phyloP scores from a whole-genome alignment of 495 filamentous ascomycete genomes.

The Thermochaetoides thermophila region DNA sequence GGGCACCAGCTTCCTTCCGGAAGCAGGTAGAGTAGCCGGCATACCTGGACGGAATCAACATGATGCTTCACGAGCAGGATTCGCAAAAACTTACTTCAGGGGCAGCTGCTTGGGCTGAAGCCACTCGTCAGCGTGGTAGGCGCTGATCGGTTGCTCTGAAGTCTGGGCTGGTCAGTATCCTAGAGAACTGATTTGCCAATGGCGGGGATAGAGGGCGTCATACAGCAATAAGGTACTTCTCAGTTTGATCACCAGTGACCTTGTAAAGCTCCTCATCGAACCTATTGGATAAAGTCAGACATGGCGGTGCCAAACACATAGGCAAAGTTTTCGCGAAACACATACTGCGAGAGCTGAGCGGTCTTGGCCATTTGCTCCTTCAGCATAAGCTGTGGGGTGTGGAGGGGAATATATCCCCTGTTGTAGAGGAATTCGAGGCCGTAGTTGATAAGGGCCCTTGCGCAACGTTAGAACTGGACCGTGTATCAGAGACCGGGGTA shows the following conservation, averaged over 20 bases:
- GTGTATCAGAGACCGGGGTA: neutral
- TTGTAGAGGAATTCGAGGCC: constrained; percentile 72
- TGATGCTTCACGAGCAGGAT: constrained; percentile 15
- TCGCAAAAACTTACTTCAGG: constrained; percentile 43
- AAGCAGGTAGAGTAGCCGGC: constrained; percentile 92
- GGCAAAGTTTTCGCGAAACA: too few species aligned
- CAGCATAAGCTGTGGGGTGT: constrained; percentile 93
- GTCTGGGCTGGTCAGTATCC: too few species aligned
- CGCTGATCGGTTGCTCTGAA: constrained; percentile 87
- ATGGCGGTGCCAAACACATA: too few species aligned
- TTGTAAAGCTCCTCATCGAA: constrained; percentile 98
- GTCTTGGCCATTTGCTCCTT: constrained; percentile 98
- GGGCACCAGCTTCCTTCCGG: constrained; percentile 80
- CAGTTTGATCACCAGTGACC: constrained; percentile 70
- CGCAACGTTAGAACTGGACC: constrained; percentile 1
- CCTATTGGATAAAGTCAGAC: too few species aligned
- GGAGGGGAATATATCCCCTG: constrained; percentile 71
- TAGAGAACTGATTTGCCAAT: too few species aligned
- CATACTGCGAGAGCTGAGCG: constrained; percentile 71
- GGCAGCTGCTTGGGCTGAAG: constrained; percentile 70
- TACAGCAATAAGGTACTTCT: constrained; percentile 86
- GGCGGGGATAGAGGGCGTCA: neutral
- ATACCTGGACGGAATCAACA: constrained; percentile 29
- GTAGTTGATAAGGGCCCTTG: constrained; percentile 71
- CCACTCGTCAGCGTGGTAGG: constrained; percentile 89